These are phyloP conservation scores for Detonula confervacea DNA, from an alignment of 352 stramenopile genomes.

Conservation along the genomic window DNA sequence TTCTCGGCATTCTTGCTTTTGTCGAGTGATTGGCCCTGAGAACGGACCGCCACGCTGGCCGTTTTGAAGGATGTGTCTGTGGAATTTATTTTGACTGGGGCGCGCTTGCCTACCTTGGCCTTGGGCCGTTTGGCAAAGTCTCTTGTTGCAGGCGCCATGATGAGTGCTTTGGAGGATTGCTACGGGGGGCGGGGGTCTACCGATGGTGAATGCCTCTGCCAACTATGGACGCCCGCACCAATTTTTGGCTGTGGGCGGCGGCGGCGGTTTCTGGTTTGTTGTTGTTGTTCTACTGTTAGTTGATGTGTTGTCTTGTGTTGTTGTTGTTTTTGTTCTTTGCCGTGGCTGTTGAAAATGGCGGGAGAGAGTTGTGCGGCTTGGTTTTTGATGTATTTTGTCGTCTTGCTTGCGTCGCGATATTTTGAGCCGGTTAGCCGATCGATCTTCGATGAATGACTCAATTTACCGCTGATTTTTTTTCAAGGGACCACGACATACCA, in stretches of 20 bases:
- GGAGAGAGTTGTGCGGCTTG: not conserved
- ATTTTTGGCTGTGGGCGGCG: too few species aligned
- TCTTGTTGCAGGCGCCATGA: constrained; percentile 20
- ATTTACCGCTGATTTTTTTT: too few species aligned
- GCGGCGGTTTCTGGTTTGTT: too few species aligned
- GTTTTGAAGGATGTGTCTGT: constrained; percentile 82
- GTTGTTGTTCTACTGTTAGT: not conserved
- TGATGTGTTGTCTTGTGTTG: not conserved
- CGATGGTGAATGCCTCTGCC: too few species aligned
- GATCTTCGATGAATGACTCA: too few species aligned
- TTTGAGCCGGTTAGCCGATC: too few species aligned
- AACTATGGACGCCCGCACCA: too few species aligned
- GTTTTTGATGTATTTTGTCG: not conserved
- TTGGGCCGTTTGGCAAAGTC: constrained; percentile 78
- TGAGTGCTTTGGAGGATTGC: constrained; percentile 7
- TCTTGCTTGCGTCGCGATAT: not conserved
- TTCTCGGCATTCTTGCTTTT: constrained; percentile 39
- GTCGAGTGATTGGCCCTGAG: constrained; percentile 44
- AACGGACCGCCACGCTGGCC: constrained; percentile 52
- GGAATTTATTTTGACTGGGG: constrained; percentile 67
- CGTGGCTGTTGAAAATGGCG: not conserved
- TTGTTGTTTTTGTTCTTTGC: not conserved
- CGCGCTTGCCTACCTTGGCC: constrained; percentile 84
- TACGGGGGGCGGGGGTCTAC: too few species aligned
- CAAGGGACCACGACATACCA: too few species aligned